Base-by-base conservation (phyloP, 768 basidiomycete species). In the Trametes villosa region DNA sequence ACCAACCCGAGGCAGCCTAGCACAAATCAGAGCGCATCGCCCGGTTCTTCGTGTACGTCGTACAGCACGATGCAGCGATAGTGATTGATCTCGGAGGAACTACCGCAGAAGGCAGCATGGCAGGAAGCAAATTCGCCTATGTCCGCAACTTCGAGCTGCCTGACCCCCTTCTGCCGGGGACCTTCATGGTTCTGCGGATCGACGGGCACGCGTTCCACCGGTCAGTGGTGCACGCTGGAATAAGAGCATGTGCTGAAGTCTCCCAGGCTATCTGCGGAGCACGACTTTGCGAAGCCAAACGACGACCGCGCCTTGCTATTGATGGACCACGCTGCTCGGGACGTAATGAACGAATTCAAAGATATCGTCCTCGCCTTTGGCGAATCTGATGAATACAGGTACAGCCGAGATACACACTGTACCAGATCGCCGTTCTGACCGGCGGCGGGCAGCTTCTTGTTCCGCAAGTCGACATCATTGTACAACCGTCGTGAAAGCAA, bases 301-400 rank as follows among this genome's bases (percentile, higher is more conserved):
- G 97, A 99, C 74, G 73, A 81, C 50, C 84, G 89, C 13, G 97
- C 94, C 0, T 79, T 99, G 7, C 72, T 86, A 62, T 83, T 99
- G 44, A 98, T 98, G 96, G 95, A 99, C 70, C 83, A 85, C 57
- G 94, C 95, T 2, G 97, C 97, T 0, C 80, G 78, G 65, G 79
- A 83, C 47, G 79, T 95, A 42, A 92, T 99, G 92, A 77, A 86
- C 30, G 87, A 89, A 68, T 88, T 89, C 69, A 82, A 85, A 34
- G 96, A 97, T 70, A 84, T 97, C 58, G 78, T 92, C 13, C 80
- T 97, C 20, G 97, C 83, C 0, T 98, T 96, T 71, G 97, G 97
- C 1, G 92, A 99, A 77, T 97, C 95, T 20, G 97, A 99, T 72
- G 97, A 99, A 75, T 98, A 86, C 75, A 97, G 95, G 96, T 90